These are phyloP conservation scores for Suhomyces wounanorum DNA, from an alignment of 1,139 yeast genomes.

Conservation along the genomic window DNA sequence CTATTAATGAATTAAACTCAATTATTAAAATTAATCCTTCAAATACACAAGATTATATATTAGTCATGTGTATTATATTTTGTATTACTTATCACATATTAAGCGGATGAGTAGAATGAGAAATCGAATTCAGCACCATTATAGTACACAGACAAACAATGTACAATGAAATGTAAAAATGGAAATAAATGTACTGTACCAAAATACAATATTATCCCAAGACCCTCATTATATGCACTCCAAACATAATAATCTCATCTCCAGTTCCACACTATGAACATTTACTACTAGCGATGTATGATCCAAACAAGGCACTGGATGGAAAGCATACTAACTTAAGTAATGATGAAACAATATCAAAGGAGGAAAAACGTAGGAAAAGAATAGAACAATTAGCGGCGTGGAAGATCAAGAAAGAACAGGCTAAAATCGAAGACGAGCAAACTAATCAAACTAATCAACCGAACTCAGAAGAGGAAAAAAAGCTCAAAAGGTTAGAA, in stretches of 20 bases:
- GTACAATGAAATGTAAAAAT: no score
- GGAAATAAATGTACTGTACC: no score
- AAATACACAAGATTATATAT: no score
- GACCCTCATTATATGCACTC: background rate
- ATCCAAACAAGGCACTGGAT: background rate
- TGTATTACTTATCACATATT: no score
- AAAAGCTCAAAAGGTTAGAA: slow-evolving; percentile 30
- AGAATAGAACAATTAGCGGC: slow-evolving; percentile 44
- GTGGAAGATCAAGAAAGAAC: slow-evolving; percentile 42
- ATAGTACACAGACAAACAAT: no score
- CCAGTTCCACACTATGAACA: background rate
- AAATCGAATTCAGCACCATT: no score
- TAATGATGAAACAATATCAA: slow-evolving; percentile 11
- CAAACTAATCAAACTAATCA: background rate
- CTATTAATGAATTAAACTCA: no score
- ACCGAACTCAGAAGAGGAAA: background rate
- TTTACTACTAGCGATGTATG: slow-evolving; percentile 3
- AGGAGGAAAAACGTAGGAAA: slow-evolving; percentile 37
- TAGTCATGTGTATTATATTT: no score
- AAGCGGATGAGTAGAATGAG: no score
- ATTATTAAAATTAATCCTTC: no score
- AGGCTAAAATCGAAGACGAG: slow-evolving; percentile 17
- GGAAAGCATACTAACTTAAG: slow-evolving; percentile 20
- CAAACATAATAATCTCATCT: slow-evolving; percentile 4
- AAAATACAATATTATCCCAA: no score